phyloP scores from a whole-genome alignment of 495 filamentous ascomycete species.

The Aspergillus heteromorphus region DNA sequence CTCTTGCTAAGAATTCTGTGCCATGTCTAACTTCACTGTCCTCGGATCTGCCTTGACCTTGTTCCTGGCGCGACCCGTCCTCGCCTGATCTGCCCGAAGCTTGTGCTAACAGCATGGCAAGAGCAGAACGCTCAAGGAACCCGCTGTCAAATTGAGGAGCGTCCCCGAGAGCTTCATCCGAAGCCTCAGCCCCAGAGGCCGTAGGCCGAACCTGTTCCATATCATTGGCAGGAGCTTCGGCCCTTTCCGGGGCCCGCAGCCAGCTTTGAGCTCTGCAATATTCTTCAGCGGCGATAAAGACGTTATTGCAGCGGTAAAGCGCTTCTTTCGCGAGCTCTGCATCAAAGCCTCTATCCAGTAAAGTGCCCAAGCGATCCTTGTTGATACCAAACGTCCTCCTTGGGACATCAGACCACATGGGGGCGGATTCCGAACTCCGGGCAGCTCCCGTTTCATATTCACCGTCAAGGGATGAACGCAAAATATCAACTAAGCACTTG shows the following conservation, averaged over 20 bases:
- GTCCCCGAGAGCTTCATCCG: slow-evolving; percentile 31
- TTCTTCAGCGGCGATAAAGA: slow-evolving; percentile 52
- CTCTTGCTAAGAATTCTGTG: slow-evolving; percentile 29
- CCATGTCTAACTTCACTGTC: slow-evolving; percentile 29
- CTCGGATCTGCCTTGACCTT: slow-evolving; percentile 15
- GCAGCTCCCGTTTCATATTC: slow-evolving; percentile 67
- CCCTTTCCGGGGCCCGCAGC: slow-evolving; percentile 40
- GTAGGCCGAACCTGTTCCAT: slow-evolving; percentile 42
- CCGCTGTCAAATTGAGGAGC: slow-evolving; percentile 24
- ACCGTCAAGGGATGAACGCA: slow-evolving; percentile 71
- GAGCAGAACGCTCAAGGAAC: slow-evolving; percentile 26
- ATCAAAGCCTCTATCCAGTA: slow-evolving; percentile 47
- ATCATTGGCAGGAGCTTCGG: slow-evolving; percentile 56
- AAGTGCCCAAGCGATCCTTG: slow-evolving; percentile 35
- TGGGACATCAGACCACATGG: slow-evolving; percentile 27
- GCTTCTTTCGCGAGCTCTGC: slow-evolving; percentile 67
- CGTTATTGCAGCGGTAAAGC: slow-evolving; percentile 74
- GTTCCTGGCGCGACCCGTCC: slow-evolving; percentile 18
- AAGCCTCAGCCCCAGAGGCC: slow-evolving; percentile 24
- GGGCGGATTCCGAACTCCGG: slow-evolving; percentile 52
- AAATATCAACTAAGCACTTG: slow-evolving; percentile 75
- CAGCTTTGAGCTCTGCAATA: slow-evolving; percentile 63
- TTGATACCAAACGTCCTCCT: slow-evolving; percentile 45
- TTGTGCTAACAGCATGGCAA: slow-evolving; percentile 38
- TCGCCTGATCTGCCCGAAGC: slow-evolving; percentile 23